Evolutionary conservation across 257 asterid species (phyloP), one percentile per base, ranked within the genome.

Genomic region (Gentiana straminea): DNA sequence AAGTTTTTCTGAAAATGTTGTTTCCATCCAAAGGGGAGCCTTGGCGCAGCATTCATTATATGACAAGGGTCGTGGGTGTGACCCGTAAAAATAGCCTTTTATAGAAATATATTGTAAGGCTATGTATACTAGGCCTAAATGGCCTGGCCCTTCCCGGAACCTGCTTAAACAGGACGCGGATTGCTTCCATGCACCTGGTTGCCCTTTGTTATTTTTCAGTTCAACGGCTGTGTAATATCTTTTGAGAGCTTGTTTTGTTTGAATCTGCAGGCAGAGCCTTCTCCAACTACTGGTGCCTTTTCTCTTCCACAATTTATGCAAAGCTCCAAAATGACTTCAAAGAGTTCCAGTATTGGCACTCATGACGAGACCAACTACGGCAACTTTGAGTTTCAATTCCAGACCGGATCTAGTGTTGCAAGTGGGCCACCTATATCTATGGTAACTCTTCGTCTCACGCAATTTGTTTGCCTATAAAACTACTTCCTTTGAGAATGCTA

Each of bases 251-350:
- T 53, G 13, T 51, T 69, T 70, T 52, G 51, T 53, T 60, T 13
- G 8, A 46, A 54, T 61, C 46, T 78, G 59, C 89, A 89, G 97
- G 93, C 84, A 58, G 97, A 89, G 78, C 95, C 93, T 66, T 89
- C 97, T 70, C 97, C 95, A 43, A 89, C 97, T 48, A 89, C 94
- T 11, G 97, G 95, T 45, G 81, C 97, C 57, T 74, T 86, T 75
- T 86, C 80, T 73, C 75, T 74, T 63, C 66, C 76, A 66, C 92
- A 79, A 58, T 54, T 74, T 72, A 89, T 81, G 90, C 94, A 76
- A 73, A 71, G 78, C 59, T 76, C 86, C 63, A 64, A 75, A 8
- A 51, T 74, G 49, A 75, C 67, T 59, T 78, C 75, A 69, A 63
- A 43, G 59, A 53, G 57, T 54, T 61, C 86, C 57, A 45, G 57